A percentile compares a stretch with the other conserved stretches of the same genome.
Conservation (phyloP, 352 stramenopile species). For the Elongisporangium senticosum region DNA sequence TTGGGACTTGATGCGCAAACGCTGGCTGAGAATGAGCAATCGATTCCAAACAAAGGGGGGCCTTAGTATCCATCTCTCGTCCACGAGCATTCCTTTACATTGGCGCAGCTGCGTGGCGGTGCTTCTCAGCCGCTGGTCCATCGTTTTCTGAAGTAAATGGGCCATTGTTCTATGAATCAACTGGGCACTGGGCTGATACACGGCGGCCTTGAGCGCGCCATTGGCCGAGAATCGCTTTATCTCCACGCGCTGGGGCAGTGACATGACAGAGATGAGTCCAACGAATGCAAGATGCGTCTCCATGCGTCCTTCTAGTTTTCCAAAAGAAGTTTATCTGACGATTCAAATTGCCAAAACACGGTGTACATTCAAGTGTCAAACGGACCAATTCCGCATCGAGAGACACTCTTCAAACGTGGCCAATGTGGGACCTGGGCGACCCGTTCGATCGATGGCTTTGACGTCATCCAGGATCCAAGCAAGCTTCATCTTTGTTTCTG, state of each 20-base stretch:
- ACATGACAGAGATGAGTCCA: not conserved
- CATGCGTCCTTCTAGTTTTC: not conserved
- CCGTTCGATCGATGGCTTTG: not conserved
- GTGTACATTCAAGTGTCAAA: not conserved
- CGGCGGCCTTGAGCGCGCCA: not conserved
- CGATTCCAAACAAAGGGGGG: not conserved
- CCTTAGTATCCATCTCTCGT: not conserved
- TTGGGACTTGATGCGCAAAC: too few species aligned
- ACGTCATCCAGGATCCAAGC: not conserved
- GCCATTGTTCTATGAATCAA: not conserved
- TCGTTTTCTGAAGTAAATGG: not conserved
- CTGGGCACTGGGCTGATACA: too few species aligned
- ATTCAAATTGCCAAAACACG: too few species aligned
- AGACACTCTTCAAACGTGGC: not conserved
- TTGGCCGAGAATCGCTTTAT: too few species aligned
- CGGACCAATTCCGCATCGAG: too few species aligned
- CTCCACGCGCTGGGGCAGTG: not conserved
- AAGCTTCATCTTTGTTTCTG: not conserved
- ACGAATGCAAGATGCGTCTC: too few species aligned
- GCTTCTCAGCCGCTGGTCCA: not conserved
- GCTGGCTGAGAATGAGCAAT: not conserved
- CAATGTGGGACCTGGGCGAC: not conserved
- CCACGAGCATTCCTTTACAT: not conserved
- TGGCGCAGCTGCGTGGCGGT: not conserved
- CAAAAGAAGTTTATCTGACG: not conserved